Conservation (phyloP, 495 filamentous ascomycete species). For the Hapsidospora chrysogenum region DNA sequence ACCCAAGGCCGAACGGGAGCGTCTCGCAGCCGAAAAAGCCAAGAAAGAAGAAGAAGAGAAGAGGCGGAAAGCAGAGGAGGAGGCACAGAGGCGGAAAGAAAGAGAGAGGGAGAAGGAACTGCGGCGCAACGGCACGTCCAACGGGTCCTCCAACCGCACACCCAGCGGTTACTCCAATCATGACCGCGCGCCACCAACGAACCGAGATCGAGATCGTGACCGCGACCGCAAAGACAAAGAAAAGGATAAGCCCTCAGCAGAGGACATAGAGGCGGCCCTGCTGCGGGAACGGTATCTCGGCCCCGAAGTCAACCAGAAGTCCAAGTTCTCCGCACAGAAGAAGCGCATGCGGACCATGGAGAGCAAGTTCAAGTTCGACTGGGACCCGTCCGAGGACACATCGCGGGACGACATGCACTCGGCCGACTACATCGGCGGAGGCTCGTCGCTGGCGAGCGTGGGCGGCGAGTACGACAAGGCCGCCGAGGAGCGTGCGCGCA, state of each 20-base stretch:
- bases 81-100: conserved; percentile 12
- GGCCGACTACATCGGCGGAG: conserved; percentile 47
- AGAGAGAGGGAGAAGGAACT: conserved; percentile 3
- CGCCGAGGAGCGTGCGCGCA: conserved; percentile 47
- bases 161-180: conserved; percentile 47
- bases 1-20: conserved; percentile 77
- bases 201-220: conserved; percentile 9
- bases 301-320: conserved; percentile 57
- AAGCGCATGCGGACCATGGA: conserved; percentile 86
- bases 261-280: conserved; percentile 62
- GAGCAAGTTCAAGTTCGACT: conserved; percentile 98
- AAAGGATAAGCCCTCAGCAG: conserved; percentile 39
- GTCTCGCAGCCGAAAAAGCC: conserved; percentile 68
- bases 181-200: conserved; percentile 1
- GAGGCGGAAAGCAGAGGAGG: conserved; percentile 36
- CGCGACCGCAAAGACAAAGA: conserved; percentile 21
- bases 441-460: conserved; percentile 50
- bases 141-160: conserved; percentile 14
- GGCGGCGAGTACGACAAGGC: conserved; percentile 73
- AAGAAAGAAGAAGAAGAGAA: conserved; percentile 67
- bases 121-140: conserved; percentile 5
- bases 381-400: conserved; percentile 93
- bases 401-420: conserved; percentile 56
- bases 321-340: conserved; percentile 90
- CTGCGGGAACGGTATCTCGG: conserved; percentile 86